These are phyloP conservation scores for Arxiozyma bovina DNA, from an alignment of 1,139 yeast genomes.

Conservation along the genomic window DNA sequence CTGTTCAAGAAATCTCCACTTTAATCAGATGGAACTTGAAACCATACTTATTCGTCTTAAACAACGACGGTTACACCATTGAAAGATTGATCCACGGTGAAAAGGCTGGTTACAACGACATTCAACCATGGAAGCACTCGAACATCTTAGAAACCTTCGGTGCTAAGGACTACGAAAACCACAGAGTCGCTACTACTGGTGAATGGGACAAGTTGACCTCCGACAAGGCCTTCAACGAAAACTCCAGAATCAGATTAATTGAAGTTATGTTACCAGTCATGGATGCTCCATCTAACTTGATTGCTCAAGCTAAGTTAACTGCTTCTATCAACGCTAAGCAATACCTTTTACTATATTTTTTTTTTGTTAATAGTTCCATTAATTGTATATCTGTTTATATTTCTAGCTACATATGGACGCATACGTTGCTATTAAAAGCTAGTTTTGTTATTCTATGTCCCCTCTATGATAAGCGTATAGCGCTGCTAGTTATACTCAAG, in stretches of 20 bases:
- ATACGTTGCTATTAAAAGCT: too few relatives aligned
- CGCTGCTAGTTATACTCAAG: too few relatives aligned
- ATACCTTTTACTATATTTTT: not conserved
- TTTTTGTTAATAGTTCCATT: too few relatives aligned
- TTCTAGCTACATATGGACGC: too few relatives aligned
- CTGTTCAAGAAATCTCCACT: conserved; percentile 80
- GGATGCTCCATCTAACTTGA: conserved; percentile 74
- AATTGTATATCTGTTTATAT: too few relatives aligned
- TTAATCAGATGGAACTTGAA: conserved; percentile 72
- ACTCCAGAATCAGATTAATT: conserved; percentile 58
- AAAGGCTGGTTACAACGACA: conserved; percentile 65
- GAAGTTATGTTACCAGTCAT: conserved; percentile 72
- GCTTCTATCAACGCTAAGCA: conserved; percentile 50
- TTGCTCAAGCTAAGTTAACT: conserved; percentile 68
- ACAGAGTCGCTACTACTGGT: conserved; percentile 52
- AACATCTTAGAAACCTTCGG: conserved; percentile 62
- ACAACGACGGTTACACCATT: conserved; percentile 84
- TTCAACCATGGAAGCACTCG: conserved; percentile 77
- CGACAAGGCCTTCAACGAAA: conserved; percentile 41
- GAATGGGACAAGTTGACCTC: conserved; percentile 55
- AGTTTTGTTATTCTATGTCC: too few relatives aligned
- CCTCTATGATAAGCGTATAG: too few relatives aligned
- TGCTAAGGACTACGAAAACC: conserved; percentile 45
- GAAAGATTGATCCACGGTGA: conserved; percentile 83
- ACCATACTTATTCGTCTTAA: conserved; percentile 74